These are phyloP conservation scores for Fusarium sp. DNA, from an alignment of 2,329 filamentous ascomycete genomes.

Conservation along the genomic window DNA sequence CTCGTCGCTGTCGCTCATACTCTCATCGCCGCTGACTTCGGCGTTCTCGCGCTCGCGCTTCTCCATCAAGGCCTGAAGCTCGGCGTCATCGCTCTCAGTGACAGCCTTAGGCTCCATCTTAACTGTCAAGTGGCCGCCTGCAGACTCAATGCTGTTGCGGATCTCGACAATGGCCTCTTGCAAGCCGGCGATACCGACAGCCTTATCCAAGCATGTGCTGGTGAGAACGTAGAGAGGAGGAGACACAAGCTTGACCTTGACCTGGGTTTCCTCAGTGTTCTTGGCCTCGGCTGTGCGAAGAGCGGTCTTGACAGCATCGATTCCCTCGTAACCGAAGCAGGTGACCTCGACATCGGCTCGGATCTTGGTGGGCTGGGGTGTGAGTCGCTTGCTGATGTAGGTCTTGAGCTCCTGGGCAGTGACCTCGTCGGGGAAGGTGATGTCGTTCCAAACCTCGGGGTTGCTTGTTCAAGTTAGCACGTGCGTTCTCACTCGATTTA, in stretches of 20 bases:
- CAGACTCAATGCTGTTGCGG: constrained; percentile 78
- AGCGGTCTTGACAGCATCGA: constrained; percentile 96
- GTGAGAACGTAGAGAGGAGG: constrained; percentile 97
- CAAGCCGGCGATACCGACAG: constrained; percentile 81
- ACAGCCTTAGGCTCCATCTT: constrained; percentile 99
- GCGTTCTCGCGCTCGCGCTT: constrained; percentile 98
- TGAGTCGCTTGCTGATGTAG: constrained; percentile 97
- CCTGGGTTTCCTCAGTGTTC: constrained; percentile 91
- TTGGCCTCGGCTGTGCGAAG: constrained; percentile 90
- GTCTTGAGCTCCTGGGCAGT: constrained; percentile 90
- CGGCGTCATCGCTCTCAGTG: constrained; percentile 97
- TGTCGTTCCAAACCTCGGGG: constrained; percentile 94
- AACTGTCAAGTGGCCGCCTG: constrained; percentile 83
- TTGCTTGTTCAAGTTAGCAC: constrained; percentile 67
- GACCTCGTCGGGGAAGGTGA: constrained; percentile 85
- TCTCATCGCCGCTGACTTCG: constrained; percentile 97
- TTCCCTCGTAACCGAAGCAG: constrained; percentile 95
- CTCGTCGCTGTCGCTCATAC: constrained; percentile 94
- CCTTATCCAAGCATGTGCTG: constrained; percentile 95
- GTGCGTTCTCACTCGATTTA: not conserved
- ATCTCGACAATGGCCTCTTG: constrained; percentile 93
- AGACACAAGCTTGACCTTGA: constrained; percentile 98
- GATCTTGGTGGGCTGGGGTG: constrained; percentile 98
- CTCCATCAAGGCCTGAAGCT: constrained; percentile 98
- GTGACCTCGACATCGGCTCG: constrained; percentile 97